A percentile compares a stretch with the other conserved stretches of the same genome.
Evolutionary conservation across 345 rosid genomes (phyloP).

Genomic region (Pistacia integerrima): DNA sequence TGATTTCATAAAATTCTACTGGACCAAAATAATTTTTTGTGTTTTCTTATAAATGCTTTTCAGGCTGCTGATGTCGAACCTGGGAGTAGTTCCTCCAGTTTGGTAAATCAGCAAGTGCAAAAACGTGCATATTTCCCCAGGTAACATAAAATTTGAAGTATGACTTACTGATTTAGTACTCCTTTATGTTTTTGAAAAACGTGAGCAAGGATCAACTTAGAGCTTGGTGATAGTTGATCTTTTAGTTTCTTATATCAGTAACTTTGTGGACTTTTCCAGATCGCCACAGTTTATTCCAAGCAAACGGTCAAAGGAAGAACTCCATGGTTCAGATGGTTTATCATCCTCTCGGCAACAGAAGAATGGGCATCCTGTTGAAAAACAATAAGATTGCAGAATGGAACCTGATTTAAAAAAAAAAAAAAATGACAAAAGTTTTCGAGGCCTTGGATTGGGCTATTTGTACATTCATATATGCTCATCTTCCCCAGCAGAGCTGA

Average conservation of each 20-base stretch:
- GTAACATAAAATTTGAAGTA: slow-evolving; percentile 22
- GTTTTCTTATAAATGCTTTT: slow-evolving; percentile 21
- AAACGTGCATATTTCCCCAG: slow-evolving; percentile 45
- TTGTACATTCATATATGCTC: slow-evolving; percentile 11
- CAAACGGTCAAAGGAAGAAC: slow-evolving; percentile 37
- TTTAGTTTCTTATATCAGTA: neutral
- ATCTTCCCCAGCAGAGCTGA: neutral
- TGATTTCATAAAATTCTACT: neutral
- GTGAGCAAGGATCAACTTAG: neutral
- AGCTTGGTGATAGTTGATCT: neutral
- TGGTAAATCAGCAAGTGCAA: slow-evolving; percentile 36
- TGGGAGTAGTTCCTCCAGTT: slow-evolving; percentile 27
- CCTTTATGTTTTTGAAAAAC: too few species aligned
- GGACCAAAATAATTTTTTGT: slow-evolving; percentile 12
- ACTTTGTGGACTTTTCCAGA: slow-evolving; percentile 23
- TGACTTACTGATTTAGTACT: too few species aligned
- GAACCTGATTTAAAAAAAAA: too few species aligned
- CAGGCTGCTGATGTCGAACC: slow-evolving; percentile 43
- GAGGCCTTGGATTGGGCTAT: slow-evolving; percentile 2
- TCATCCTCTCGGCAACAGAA: slow-evolving; percentile 25
- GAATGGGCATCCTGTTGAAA: slow-evolving; percentile 26
- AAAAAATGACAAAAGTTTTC: neutral
- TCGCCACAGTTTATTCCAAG: slow-evolving; percentile 25
- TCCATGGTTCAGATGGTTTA: slow-evolving; percentile 18
- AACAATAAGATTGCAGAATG: neutral